Base-by-base conservation (phyloP, 169 alveolate species). In the Cryptosporidium sp. region DNA sequence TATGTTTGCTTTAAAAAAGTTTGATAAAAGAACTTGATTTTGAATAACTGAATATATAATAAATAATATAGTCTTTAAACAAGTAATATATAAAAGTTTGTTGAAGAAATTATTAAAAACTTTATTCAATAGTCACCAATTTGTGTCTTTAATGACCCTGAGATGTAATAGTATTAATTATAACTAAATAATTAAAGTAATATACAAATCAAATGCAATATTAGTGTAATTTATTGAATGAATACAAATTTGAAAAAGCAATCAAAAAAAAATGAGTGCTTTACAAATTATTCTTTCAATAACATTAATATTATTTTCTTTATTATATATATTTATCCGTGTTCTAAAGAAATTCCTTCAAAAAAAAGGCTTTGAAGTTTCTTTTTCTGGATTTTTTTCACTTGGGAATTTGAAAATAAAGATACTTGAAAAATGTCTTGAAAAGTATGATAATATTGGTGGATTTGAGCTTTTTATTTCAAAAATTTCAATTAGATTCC, bases 351-450 rank as follows among this genome's bases (percentile, higher is more conserved):
- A 29, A 12, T 29, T 12, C 31, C 70, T 73, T 21, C 50, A 73
- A 33, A 73, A 58, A 73, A 73, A 37, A 52, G 86, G 86, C 16
- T 33, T 73, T 23, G 51, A 73, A 31, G 58, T 73, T 21, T 35
- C 70, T 14, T 73, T 73, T 58, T 73, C 86, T 12, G 70, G 86
- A 26, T 41, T 55, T 8, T 58, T 73, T 26, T 52, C 86, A 18
- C 39, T 58, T 37, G 35, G 68, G 29, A 52, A 73, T 37, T 41
- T 73, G 8, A 59, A 59, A 73, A 55, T 73, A 4, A 73, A 37
- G 62, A n/a, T 73, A 18, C 43, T n/a, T 39, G 43, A 52, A 26
- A 51, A 51, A 55, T 73, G 16, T 29, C 68, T 73, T 23, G 43
- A 31, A 9, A 73, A 55, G 3, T 55, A 52, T 23, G 29, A 52